Evolutionary conservation across 768 basidiomycete species (phyloP).

Genomic region (Dendrothele bispora): DNA sequence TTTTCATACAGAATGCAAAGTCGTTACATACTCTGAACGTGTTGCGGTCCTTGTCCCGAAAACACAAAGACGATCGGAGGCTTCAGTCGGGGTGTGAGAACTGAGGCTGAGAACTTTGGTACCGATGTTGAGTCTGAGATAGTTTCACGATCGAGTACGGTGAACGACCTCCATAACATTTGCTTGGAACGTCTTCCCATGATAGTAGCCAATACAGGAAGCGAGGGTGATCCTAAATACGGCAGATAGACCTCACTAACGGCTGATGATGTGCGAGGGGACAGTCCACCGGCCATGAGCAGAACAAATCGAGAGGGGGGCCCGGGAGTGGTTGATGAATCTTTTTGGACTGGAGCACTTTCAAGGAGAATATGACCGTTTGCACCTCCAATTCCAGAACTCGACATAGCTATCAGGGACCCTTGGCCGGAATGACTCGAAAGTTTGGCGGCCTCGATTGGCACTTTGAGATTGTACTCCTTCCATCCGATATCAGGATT

Average conservation of each 20-base stretch:
- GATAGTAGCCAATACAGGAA: not conserved
- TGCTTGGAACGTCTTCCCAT: constrained; percentile 31
- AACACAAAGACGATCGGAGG: constrained; percentile 37
- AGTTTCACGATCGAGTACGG: constrained; percentile 17
- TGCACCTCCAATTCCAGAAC: constrained; percentile 45
- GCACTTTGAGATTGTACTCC: constrained; percentile 34
- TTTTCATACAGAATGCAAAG: not conserved
- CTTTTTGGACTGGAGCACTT: constrained; percentile 22
- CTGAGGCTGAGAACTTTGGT: constrained; percentile 29
- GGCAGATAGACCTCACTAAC: constrained; percentile 7
- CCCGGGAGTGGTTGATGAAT: too few species aligned
- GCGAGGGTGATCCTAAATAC: not conserved
- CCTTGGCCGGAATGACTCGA: constrained; percentile 15
- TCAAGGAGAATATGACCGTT: constrained; percentile 43
- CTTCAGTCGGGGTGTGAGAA: constrained; percentile 21
- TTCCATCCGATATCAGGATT: constrained; percentile 43
- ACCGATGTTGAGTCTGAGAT: constrained; percentile 2
- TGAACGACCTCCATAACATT: constrained; percentile 30
- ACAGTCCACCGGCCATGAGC: constrained; percentile 34
- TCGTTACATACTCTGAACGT: constrained; percentile 35
- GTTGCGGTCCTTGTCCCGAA: constrained; percentile 40
- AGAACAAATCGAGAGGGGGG: too few species aligned
- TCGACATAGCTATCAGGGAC: constrained; percentile 37
- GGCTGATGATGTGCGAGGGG: constrained; percentile 27
- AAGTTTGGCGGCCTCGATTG: constrained; percentile 27